A percentile compares a stretch with the other conserved stretches of the same genome.
Evolutionary conservation across 208 protist genomes (phyloP).

Genomic region (Novymonas esmeraldas): DNA sequence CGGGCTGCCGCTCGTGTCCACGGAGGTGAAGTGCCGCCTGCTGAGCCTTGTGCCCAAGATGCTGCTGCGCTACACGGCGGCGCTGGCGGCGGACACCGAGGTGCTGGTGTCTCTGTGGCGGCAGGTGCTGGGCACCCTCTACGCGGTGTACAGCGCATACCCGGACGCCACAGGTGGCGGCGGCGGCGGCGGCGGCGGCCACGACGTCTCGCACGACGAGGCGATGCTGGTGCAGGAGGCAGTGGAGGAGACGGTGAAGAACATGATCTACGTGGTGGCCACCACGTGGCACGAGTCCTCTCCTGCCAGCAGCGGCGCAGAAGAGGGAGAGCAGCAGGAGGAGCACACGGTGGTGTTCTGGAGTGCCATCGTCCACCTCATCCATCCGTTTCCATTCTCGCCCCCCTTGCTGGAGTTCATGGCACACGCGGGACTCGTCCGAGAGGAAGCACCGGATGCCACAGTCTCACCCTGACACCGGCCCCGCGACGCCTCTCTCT

Average conservation of each 20-base stretch:
- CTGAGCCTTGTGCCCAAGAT: conserved; percentile 72
- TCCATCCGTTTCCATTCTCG: conserved; percentile 64
- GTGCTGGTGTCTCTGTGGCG: conserved; percentile 65
- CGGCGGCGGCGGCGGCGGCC: neutral
- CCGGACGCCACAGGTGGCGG: conserved; percentile 2
- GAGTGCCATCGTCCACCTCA: conserved; percentile 35
- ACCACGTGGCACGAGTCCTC: conserved; percentile 20
- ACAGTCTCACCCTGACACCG: neutral
- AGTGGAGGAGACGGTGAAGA: conserved; percentile 88
- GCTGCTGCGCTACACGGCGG: conserved; percentile 60
- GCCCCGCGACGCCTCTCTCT: conserved; percentile 1
- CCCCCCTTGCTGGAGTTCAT: conserved; percentile 48
- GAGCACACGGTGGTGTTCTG: conserved; percentile 38
- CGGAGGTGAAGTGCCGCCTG: conserved; percentile 74
- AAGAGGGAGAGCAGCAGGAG: conserved; percentile 8
- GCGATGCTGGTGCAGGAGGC: conserved; percentile 61
- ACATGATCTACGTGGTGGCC: conserved; percentile 80
- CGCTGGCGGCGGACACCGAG: conserved; percentile 32
- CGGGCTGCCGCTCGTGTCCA: conserved; percentile 15
- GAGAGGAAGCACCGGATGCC: neutral
- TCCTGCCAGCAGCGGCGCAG: neutral
- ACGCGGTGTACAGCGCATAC: conserved; percentile 68
- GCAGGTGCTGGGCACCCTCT: conserved; percentile 75
- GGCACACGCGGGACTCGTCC: conserved; percentile 28
- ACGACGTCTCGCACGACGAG: conserved; percentile 33